phyloP scores from a whole-genome alignment of 352 stramenopile genomes.

The Phytophthora citrophthora region DNA sequence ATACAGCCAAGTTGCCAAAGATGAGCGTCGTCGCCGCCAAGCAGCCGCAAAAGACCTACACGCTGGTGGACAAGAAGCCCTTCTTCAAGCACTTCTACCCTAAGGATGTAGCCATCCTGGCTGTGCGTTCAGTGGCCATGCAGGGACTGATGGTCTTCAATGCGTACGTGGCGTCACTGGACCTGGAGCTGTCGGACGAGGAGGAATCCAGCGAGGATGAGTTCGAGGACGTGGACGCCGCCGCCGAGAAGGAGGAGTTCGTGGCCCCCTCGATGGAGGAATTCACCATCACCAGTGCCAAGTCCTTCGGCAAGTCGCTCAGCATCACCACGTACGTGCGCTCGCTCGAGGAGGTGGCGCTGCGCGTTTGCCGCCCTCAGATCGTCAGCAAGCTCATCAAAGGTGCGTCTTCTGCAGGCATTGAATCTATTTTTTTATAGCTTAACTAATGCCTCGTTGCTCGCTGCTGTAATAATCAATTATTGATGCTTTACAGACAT shows the following conservation, averaged over 20 bases:
- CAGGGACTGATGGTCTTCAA: slow-evolving; percentile 83
- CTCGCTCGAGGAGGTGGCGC: slow-evolving; percentile 71
- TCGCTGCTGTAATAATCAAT: background rate
- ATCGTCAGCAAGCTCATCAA: slow-evolving; percentile 85
- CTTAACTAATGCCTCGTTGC: background rate
- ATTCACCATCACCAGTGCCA: slow-evolving; percentile 58
- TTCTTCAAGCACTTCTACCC: slow-evolving; percentile 87
- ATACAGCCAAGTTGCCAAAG: slow-evolving; percentile 5
- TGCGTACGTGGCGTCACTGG: slow-evolving; percentile 74
- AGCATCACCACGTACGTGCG: slow-evolving; percentile 84
- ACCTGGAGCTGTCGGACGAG: slow-evolving; percentile 64
- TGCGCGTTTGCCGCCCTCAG: slow-evolving; percentile 59
- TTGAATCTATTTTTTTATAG: background rate
- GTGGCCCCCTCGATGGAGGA: slow-evolving; percentile 57
- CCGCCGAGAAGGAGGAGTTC: slow-evolving; percentile 55
- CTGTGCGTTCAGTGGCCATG: slow-evolving; percentile 62
- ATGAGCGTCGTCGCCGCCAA: slow-evolving; percentile 69
- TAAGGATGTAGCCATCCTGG: slow-evolving; percentile 69
- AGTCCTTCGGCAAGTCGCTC: slow-evolving; percentile 79
- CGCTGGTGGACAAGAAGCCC: slow-evolving; percentile 83
- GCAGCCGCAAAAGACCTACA: slow-evolving; percentile 63
- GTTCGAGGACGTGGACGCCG: slow-evolving; percentile 46
- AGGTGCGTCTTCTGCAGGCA: slow-evolving; percentile 41
- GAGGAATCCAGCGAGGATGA: slow-evolving; percentile 51
- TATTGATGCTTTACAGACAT: slow-evolving; percentile 47